Conservation (phyloP, 2,329 filamentous ascomycete genomes). For the Neofusicoccum laricinum region DNA sequence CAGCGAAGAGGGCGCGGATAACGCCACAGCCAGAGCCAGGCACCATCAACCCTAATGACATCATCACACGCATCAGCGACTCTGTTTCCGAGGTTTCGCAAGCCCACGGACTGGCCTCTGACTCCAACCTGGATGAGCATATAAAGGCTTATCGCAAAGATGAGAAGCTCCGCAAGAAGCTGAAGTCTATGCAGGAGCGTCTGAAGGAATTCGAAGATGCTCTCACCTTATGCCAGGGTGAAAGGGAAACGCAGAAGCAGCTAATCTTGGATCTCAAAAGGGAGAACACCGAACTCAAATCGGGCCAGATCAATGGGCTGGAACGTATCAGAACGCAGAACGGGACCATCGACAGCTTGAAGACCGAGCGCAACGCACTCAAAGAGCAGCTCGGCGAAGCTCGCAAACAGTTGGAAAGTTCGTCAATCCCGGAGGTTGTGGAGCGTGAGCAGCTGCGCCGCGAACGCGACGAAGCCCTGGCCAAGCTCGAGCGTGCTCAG, state of each 20-base stretch:
- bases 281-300: slow-evolving; percentile 1
- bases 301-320: not conserved
- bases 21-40: slow-evolving; percentile 8
- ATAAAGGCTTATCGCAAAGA: slow-evolving; percentile 17
- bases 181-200: slow-evolving; percentile 23
- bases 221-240: slow-evolving; percentile 20
- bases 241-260: not conserved
- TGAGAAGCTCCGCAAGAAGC: slow-evolving; percentile 21
- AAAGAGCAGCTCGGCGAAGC: not conserved
- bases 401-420: not conserved
- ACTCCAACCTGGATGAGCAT: not conserved
- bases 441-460: slow-evolving; percentile 14
- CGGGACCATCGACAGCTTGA: slow-evolving; percentile 27
- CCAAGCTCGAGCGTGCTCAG: slow-evolving; percentile 28
- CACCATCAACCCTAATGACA: not conserved
- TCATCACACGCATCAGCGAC: slow-evolving; percentile 1
- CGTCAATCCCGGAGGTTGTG: not conserved
- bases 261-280: not conserved
- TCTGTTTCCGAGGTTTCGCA: not conserved
- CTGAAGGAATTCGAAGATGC: slow-evolving; percentile 27
- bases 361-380: slow-evolving; percentile 8
- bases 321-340: slow-evolving; percentile 26
- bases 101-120: not conserved
- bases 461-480: slow-evolving; percentile 27
- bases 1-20: slow-evolving; percentile 26